phyloP scores from a whole-genome alignment of 2,329 filamentous ascomycete genomes.

The Colletotrichum abscissum region DNA sequence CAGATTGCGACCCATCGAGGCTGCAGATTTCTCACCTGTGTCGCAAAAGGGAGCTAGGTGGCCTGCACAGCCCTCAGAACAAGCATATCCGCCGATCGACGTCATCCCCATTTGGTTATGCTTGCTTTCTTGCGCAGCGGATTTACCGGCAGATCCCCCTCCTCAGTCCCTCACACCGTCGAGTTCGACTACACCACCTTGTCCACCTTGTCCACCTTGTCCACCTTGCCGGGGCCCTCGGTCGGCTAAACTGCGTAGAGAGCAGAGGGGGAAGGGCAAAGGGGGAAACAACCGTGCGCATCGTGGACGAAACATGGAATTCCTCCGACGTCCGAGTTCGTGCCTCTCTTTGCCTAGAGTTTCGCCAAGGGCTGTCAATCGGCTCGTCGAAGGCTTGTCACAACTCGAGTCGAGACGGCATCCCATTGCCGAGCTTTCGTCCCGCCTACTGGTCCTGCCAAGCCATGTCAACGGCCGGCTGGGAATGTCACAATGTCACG shows the following conservation, averaged over 20 bases:
- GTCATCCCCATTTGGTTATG: slow-evolving; percentile 26
- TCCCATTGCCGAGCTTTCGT: slow-evolving; percentile 31
- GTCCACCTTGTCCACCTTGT: not conserved
- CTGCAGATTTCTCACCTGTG: slow-evolving; percentile 23
- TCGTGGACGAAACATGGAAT: slow-evolving; percentile 27
- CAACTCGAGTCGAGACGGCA: slow-evolving; percentile 22
- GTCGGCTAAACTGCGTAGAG: not conserved
- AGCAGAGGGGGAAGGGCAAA: not conserved
- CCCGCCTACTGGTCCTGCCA: slow-evolving; percentile 23
- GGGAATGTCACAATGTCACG: slow-evolving; percentile 22
- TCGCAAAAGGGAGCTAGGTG: slow-evolving; percentile 18
- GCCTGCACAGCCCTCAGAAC: slow-evolving; percentile 25
- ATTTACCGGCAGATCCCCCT: slow-evolving; percentile 23
- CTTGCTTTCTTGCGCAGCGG: slow-evolving; percentile 23
- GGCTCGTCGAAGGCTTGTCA: slow-evolving; percentile 32
- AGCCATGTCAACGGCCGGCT: slow-evolving; percentile 22
- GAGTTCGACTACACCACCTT: not conserved
- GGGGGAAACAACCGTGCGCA: slow-evolving; percentile 26
- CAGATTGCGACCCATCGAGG: slow-evolving; percentile 9
- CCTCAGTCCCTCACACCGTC: not conserved
- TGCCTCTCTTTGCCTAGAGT: slow-evolving; percentile 2
- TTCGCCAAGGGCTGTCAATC: slow-evolving; percentile 32
- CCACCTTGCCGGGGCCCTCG: not conserved
- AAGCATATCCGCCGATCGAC: slow-evolving; percentile 20
- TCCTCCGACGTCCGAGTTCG: slow-evolving; percentile 18